Base-by-base conservation (phyloP, 192 early-diverging fungal species). In the Coemansia sp. region DNA sequence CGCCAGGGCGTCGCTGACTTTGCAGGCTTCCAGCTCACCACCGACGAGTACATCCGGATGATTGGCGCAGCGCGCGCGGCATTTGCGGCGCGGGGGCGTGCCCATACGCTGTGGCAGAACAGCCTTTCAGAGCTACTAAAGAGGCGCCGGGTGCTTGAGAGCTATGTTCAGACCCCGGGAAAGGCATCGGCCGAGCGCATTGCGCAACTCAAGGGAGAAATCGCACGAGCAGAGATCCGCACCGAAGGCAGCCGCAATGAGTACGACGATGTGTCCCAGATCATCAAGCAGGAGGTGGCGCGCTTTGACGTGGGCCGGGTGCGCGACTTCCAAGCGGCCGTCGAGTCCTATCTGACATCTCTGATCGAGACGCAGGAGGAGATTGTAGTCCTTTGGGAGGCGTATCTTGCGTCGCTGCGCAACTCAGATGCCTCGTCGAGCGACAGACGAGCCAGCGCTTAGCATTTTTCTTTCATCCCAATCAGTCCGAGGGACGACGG, bases 31-130 rank as follows among this genome's bases (percentile, higher is more conserved):
- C 88, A 88, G 73, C 83, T 88, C 57, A 94, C 87, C 2, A 89
- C 91, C 52, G 93, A 96, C 58, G 94, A 95, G 70, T 91, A 96
- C 69, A 85, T 95, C 70, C 87, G 92, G n/a, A 84, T 91, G 63
- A 92, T 94, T 63, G 89, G 86, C 6, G 88, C 92, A 0, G 89
- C 93, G 69, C 88, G 92, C 54, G 86, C 87, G 48, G 88, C 93
- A 41, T 95, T 94, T 64, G 84, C 84, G 60, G 87, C 92, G 17
- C 85, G 93, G 2, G 82, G 85, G 0, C 87, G 89, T 45, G 85
- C 84, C 13, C 88, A 90, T 65, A 83, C 85, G 29, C 67, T 64
- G 35, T 91, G 87, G 86, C 91, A 95, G 72, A 74, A 75, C 60
- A 87, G 84, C 10, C 86, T 91, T 52, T 66, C 78, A 7, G 89